These are phyloP conservation scores for Spiraea crenata DNA, from an alignment of 331 rosid genomes.

Conservation along the genomic window DNA sequence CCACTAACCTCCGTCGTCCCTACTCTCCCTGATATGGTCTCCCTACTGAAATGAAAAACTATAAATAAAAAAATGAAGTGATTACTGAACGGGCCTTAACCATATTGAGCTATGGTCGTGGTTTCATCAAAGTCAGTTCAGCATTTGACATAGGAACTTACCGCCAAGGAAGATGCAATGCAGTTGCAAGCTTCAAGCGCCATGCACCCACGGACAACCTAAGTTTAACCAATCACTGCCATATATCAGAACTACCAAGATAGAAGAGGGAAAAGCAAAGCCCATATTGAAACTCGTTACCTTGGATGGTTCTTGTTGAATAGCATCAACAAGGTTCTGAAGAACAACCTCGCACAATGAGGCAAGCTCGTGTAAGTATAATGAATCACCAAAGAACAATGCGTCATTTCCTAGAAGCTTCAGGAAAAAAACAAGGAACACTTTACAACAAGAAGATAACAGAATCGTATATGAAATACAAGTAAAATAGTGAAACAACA, in stretches of 20 bases:
- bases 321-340: constrained; percentile 52
- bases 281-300: constrained; percentile 35
- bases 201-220: constrained; percentile 76
- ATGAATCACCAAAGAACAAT: constrained; percentile 57
- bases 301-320: constrained; percentile 73
- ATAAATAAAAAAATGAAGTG: no score
- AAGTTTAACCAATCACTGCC: constrained; percentile 31
- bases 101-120: neutral
- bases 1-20: no score
- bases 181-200: constrained; percentile 98
- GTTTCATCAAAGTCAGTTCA: constrained; percentile 1
- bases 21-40: no score
- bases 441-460: constrained; percentile 9
- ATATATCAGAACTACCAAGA: constrained; percentile 27
- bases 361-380: constrained; percentile 60
- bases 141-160: constrained; percentile 34
- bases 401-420: constrained; percentile 66
- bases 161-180: constrained; percentile 66
- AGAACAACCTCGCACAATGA: constrained; percentile 61
- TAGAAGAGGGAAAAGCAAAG: neutral
- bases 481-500: constrained; percentile 14
- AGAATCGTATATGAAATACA: neutral
- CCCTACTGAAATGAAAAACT: no score
- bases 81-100: no score
- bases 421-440: constrained; percentile 7